Conservation (phyloP, 139 green algal genomes). For the Choricystis sp. region DNA sequence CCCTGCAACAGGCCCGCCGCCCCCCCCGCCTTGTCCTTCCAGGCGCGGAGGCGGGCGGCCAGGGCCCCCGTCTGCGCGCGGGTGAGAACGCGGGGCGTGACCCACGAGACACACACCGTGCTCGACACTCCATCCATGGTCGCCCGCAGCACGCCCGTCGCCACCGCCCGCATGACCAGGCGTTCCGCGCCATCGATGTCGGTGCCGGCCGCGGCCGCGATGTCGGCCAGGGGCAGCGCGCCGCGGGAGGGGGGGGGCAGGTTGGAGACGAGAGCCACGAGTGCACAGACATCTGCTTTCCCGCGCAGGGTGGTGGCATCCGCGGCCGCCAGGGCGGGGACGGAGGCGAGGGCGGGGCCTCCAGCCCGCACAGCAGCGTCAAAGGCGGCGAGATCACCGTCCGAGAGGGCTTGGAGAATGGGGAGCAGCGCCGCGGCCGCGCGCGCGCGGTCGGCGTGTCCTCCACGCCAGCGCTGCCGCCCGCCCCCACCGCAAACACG, state of each 20-base stretch:
- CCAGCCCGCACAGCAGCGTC: conserved; percentile 71
- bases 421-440: too few relatives aligned
- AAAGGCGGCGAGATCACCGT: conserved; percentile 76
- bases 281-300: conserved; percentile 88
- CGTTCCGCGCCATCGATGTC: conserved; percentile 86
- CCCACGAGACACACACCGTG: conserved; percentile 60
- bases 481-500: conserved; percentile 39
- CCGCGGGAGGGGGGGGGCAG: conserved; percentile 63
- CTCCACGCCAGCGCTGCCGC: not conserved
- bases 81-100: conserved; percentile 79
- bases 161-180: conserved; percentile 92
- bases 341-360: conserved; percentile 59
- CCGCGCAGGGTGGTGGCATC: conserved; percentile 73
- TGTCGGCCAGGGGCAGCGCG: conserved; percentile 45
- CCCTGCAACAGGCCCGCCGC: conserved; percentile 39
- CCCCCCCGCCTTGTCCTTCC: conserved; percentile 64
- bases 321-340: conserved; percentile 74
- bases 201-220: conserved; percentile 62
- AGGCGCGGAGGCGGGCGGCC: conserved; percentile 52
- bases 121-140: conserved; percentile 71
- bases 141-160: conserved; percentile 79
- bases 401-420: not conserved
- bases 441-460: too few relatives aligned
- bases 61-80: conserved; percentile 40
- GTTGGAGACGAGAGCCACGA: conserved; percentile 40